Evolutionary conservation across 306 rosid species (phyloP).

Genomic region (Gastrolobium villosum): DNA sequence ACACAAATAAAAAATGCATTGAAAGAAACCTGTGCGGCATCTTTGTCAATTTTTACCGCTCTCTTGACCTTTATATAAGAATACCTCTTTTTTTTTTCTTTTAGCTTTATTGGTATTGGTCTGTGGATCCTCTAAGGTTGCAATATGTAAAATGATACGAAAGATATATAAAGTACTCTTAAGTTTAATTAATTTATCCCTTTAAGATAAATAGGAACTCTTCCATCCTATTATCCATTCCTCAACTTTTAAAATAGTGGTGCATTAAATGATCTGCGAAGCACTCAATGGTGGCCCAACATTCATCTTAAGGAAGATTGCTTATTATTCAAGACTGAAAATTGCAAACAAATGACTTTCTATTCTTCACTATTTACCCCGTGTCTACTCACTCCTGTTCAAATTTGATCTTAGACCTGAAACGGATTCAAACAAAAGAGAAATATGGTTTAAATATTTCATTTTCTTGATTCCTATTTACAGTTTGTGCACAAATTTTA

Average conservation of each 20-base stretch:
- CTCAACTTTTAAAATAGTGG: neutral
- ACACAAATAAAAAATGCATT: neutral
- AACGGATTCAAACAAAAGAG: conserved; percentile 7
- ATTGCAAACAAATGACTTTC: neutral
- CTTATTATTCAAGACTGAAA: neutral
- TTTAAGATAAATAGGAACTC: conserved; percentile 6
- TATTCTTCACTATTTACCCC: neutral
- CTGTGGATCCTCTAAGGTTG: neutral
- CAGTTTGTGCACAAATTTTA: neutral
- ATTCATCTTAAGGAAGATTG: neutral
- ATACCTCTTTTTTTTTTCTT: neutral
- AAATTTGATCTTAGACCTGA: conserved; percentile 10
- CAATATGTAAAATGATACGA: neutral
- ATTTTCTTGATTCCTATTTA: conserved; percentile 20
- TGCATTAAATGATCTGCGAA: neutral
- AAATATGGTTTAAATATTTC: conserved; percentile 11
- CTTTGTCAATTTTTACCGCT: neutral
- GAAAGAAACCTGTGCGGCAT: neutral
- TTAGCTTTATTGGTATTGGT: neutral
- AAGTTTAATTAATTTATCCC: neutral
- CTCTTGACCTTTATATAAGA: neutral
- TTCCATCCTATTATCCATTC: neutral
- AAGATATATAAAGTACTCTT: neutral
- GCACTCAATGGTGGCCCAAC: neutral
- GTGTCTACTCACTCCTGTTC: conserved; percentile 6